Base-by-base conservation (phyloP, 768 basidiomycete genomes). In the Amanita pseudoporphyria region DNA sequence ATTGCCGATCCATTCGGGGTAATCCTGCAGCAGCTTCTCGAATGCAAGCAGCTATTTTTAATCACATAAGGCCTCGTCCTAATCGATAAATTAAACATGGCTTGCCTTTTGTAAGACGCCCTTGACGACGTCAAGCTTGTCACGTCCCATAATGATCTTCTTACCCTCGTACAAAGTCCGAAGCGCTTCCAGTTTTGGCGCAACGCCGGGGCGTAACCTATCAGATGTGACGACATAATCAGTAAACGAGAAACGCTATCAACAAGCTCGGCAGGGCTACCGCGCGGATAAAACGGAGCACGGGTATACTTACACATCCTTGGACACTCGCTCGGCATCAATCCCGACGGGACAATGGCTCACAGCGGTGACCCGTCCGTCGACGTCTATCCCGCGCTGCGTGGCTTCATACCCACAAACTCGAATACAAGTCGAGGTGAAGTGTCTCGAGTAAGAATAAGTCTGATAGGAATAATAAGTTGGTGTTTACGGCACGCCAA, bases 111-210 rank as follows among this genome's bases (percentile, higher is more conserved):
- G 94, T 55, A 97, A 69, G 19, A 99, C 89, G 38, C 95, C 95
- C 70, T 97, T 97, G 58, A 96, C 93, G n/a, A 93, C 89, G 60
- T 98, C 95, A 36, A 98, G 76, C 71, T 99, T 99, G 67, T 99
- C 95, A 6, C 95, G 77, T 14, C 92, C 95, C 10, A 98, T 88
- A 50, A 99, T 93, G 60, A 99, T 97, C 76, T 97, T 97, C 77
- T 97, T 97, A 54, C 88, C 90, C 56, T 90, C 84, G 64, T 99
- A 99, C 12, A 97, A 65, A 16, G 81, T 72, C 22, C 82, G 72
- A 0, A 98, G 76, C 1, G 91, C 84, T 41, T 87, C 87, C 14
- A 95, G 71, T 65, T 95, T 96, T n/a, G 94, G 94, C 49, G 78
- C 69, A 52, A 98, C 84, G 5, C 91, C 92, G 0, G 90, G 82